Conservation (phyloP, 2,329 filamentous ascomycete genomes). For the Ophiocordyceps camponoti-rufipedis region DNA sequence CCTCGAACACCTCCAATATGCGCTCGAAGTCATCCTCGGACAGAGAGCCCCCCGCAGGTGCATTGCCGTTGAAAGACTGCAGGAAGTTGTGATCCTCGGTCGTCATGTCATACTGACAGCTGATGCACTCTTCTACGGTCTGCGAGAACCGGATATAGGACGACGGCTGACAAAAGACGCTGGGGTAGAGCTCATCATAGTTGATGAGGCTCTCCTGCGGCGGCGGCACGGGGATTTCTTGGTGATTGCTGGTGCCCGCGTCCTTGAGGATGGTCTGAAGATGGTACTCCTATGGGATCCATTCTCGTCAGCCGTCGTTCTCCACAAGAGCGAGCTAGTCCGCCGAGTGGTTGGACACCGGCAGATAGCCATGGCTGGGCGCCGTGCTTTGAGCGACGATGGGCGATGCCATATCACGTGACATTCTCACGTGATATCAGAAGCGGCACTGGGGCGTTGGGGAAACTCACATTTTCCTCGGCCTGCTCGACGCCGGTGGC, state of each 20-base stretch:
- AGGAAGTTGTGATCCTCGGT: slow-evolving; percentile 78
- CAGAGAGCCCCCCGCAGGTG: slow-evolving; percentile 42
- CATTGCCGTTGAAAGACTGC: slow-evolving; percentile 66
- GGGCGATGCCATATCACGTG: slow-evolving; percentile 22
- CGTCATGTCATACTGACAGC: slow-evolving; percentile 85
- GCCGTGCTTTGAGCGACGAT: no score
- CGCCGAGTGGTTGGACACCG: no score
- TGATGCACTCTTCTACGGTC: slow-evolving; percentile 89
- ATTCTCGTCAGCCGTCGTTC: background rate
- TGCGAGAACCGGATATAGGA: slow-evolving; percentile 97
- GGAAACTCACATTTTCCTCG: slow-evolving; percentile 78
- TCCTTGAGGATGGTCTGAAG: slow-evolving; percentile 60
- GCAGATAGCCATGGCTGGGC: no score
- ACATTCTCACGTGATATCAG: slow-evolving; percentile 27
- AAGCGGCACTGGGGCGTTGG: slow-evolving; percentile 9
- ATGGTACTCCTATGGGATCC: slow-evolving; percentile 63
- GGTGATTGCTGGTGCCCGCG: slow-evolving; percentile 34
- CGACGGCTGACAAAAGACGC: slow-evolving; percentile 61
- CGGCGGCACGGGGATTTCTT: slow-evolving; percentile 48
- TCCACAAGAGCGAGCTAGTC: no score
- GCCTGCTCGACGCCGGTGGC: slow-evolving; percentile 93
- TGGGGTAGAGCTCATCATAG: slow-evolving; percentile 79
- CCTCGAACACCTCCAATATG: slow-evolving; percentile 89
- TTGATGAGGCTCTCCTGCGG: slow-evolving; percentile 47
- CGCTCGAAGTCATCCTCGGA: slow-evolving; percentile 86